These are phyloP conservation scores for Phytophthora pisi DNA, from an alignment of 352 stramenopile genomes.

Conservation along the genomic window DNA sequence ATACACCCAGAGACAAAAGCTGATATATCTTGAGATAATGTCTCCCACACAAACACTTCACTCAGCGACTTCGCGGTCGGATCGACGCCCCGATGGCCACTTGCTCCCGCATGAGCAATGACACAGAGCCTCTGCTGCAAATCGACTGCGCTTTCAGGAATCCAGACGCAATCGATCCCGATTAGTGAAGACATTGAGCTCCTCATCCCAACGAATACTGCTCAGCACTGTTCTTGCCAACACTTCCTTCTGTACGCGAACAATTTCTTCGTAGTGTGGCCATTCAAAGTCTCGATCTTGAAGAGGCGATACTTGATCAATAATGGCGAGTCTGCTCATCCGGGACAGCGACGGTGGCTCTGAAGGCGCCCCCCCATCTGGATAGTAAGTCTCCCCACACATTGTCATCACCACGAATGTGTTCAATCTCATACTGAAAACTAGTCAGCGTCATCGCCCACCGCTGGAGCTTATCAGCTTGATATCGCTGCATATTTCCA, in stretches of 20 bases:
- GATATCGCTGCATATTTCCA: background rate
- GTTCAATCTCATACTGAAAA: background rate
- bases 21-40: background rate
- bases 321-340: background rate
- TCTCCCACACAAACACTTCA: background rate
- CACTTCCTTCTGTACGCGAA: background rate
- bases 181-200: background rate
- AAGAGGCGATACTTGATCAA: background rate
- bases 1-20: background rate
- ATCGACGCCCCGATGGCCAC: background rate
- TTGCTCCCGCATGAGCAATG: background rate
- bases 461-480: background rate
- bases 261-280: background rate
- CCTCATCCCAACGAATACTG: background rate
- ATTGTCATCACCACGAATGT: background rate
- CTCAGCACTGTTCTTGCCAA: background rate
- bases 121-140: background rate
- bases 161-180: background rate
- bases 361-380: background rate
- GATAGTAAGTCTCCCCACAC: background rate
- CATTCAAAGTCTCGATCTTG: background rate
- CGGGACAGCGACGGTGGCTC: background rate
- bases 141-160: background rate
- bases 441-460: background rate
- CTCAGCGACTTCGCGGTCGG: background rate